Percentiles rank a stretch among this genome's conserved stretches.
These are phyloP conservation scores for Rhizophagus clarus DNA, from an alignment of 192 early-diverging fungal genomes.

Conservation along the genomic window DNA sequence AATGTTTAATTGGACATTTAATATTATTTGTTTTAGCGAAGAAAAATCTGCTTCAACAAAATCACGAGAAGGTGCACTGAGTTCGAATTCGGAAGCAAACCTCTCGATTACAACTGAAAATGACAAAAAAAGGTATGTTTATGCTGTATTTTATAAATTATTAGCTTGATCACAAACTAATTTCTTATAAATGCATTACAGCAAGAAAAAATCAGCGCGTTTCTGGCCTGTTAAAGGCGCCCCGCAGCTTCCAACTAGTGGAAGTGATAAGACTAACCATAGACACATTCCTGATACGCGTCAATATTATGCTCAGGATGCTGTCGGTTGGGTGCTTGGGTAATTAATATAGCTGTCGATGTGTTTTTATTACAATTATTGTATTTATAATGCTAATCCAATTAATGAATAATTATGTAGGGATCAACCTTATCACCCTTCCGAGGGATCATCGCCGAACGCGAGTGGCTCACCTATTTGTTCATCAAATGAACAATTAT, in stretches of 20 bases:
- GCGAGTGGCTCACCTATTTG: constrained; percentile 41
- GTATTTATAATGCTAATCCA: not conserved
- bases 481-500: constrained; percentile 36
- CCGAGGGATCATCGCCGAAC: constrained; percentile 33
- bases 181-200: constrained; percentile 2
- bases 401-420: not conserved
- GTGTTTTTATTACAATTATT: not conserved
- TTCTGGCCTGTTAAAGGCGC: constrained; percentile 56
- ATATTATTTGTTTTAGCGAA: constrained; percentile 7
- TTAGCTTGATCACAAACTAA: not conserved
- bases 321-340: constrained; percentile 77
- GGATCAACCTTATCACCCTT: constrained; percentile 60
- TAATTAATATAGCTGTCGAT: not conserved
- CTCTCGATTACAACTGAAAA: not conserved
- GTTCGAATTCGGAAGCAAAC: not conserved
- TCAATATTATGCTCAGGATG: constrained; percentile 67
- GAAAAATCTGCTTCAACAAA: constrained; percentile 3
- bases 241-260: not conserved
- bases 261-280: constrained; percentile 22
- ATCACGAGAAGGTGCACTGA: not conserved
- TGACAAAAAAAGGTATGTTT: not conserved
- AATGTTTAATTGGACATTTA: not conserved
- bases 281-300: constrained; percentile 58
- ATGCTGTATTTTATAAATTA: not conserved
- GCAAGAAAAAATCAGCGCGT: constrained; percentile 48